Evolutionary conservation across 2,329 filamentous ascomycete genomes (phyloP), one percentile per base, ranked within the genome.

Genomic region (Exophiala bonariae): DNA sequence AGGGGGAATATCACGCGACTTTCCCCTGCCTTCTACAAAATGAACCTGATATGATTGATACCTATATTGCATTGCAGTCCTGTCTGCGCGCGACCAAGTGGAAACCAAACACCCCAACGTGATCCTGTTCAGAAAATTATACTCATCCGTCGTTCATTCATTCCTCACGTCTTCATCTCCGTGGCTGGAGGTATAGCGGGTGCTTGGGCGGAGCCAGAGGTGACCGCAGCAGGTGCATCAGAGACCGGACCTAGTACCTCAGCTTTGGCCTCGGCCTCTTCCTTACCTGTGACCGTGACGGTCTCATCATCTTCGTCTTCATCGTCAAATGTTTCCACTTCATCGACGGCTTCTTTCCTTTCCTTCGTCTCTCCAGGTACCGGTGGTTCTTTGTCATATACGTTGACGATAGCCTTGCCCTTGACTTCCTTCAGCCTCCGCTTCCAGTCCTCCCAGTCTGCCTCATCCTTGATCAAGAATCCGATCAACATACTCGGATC

Each of bases 401-500:
- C 82, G 59, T 92, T 88, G 39, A 97, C 86, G 42, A 99, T 88
- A 5, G 83, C 77, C 66, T 95, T 96, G 17, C 88, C 87, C 59
- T 87, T 82, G 7, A 87, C 82, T 58, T 86, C 81, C 57, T 82
- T 82, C 2, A 95, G 78, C n/a, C 82, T 79, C 49, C 80, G 75
- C 61, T 88, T 86, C 91, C 91, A 97, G 43, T 82, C 79, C 31
- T 78, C 71, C 86, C 92, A 97, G 57, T 99, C 93, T 34, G 84
- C 78, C 59, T 92, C 84, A 48, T 87, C 82, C 32, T 78, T 80
- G 52, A 99, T 90, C 28, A 99, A 71, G 61, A 97, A 97, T 3
- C 89, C 92, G 56, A 99, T 88, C 33, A 99, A 73, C 93, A 99
- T 99, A 62, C 90, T 96, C 0, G 93, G 93, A 61, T 99, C 93